These are phyloP conservation scores for Apiotrichum veenhuisii DNA, from an alignment of 1,284 basidiomycete species.

Conservation along the genomic window DNA sequence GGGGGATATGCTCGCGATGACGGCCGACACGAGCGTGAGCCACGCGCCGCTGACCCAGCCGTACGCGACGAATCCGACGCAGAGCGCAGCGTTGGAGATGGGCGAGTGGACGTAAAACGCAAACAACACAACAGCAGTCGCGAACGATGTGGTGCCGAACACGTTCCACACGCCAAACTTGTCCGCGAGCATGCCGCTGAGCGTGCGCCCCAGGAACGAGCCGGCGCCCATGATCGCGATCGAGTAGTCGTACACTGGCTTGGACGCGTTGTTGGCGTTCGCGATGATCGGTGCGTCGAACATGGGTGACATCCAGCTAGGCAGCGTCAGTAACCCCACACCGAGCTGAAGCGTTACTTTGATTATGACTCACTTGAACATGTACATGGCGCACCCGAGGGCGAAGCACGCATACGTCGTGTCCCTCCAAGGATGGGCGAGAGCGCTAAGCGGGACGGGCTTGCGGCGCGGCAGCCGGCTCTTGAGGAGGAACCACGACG, in stretches of 20 bases:
- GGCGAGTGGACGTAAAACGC: constrained; percentile 31
- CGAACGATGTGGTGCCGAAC: constrained; percentile 30
- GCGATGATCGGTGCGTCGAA: constrained; percentile 36
- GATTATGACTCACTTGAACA: constrained; percentile 34
- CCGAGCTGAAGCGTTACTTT: no score
- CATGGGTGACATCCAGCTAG: constrained; percentile 34
- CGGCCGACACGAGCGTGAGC: constrained; percentile 41
- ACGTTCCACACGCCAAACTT: constrained; percentile 41
- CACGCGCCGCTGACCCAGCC: constrained; percentile 40
- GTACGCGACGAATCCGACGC: constrained; percentile 38
- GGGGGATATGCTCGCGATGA: constrained; percentile 38
- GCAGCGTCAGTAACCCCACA: background rate
- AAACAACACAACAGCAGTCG: constrained; percentile 30
- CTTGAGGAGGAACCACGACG: constrained; percentile 41
- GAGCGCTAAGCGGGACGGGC: constrained; percentile 9
- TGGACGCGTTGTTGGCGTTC: constrained; percentile 26
- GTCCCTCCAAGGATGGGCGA: constrained; percentile 31
- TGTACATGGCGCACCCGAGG: constrained; percentile 30
- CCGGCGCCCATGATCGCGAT: constrained; percentile 42
- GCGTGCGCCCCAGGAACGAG: constrained; percentile 36
- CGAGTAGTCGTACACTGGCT: constrained; percentile 30
- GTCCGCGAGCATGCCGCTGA: constrained; percentile 39
- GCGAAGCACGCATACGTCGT: constrained; percentile 31
- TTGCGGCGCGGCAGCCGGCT: constrained; percentile 36
- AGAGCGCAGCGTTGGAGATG: constrained; percentile 27